These are phyloP conservation scores for Aphanomyces stellatus DNA, from an alignment of 352 stramenopile genomes.

Conservation along the genomic window DNA sequence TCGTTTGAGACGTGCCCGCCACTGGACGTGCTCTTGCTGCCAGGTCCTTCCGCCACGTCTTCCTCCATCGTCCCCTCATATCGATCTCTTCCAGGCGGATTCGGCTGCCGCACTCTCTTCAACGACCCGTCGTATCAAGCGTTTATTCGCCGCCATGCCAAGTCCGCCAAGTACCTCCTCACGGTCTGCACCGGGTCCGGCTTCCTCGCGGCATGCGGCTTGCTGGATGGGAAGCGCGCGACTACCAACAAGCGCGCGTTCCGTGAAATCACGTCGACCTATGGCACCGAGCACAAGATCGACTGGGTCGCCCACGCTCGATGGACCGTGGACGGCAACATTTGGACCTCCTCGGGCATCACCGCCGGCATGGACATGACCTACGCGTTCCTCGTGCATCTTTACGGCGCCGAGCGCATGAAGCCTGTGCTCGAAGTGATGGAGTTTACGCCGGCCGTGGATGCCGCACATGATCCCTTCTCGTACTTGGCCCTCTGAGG, in stretches of 20 bases:
- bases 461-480: constrained; percentile 37
- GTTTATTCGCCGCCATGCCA: not conserved
- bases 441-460: constrained; percentile 34
- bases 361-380: constrained; percentile 58
- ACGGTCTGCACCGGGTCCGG: constrained; percentile 47
- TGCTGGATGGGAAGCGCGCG: constrained; percentile 34
- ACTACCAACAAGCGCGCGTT: constrained; percentile 64
- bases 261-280: constrained; percentile 23
- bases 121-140: not conserved
- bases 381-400: constrained; percentile 31
- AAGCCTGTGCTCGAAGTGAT: constrained; percentile 29
- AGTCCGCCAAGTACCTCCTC: constrained; percentile 26
- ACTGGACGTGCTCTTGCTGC: not conserved
- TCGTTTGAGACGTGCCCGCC: not conserved
- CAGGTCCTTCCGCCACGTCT: not conserved
- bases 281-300: constrained; percentile 25
- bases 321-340: constrained; percentile 48
- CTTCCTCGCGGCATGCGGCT: constrained; percentile 34
- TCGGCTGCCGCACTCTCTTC: not conserved
- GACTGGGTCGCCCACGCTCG: constrained; percentile 46
- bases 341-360: constrained; percentile 52
- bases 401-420: constrained; percentile 27
- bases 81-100: not conserved
- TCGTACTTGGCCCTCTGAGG: not conserved
- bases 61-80: not conserved